Conservation (phyloP, 208 protist species). For the Histomonas meleagridis region DNA sequence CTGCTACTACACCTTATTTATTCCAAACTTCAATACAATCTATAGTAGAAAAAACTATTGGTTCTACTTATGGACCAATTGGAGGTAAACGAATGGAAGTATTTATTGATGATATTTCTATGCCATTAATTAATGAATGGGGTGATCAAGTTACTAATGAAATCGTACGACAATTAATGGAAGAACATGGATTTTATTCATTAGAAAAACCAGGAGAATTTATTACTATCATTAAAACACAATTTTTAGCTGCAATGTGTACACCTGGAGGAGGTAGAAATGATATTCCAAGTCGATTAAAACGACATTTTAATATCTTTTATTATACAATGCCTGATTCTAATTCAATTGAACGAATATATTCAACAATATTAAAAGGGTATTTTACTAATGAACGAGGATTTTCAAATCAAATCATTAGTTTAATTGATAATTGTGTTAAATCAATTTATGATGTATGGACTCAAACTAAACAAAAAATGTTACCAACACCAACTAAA, state of each 20-base stretch:
- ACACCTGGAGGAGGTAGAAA: slow-evolving; percentile 89
- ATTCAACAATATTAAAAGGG: slow-evolving; percentile 51
- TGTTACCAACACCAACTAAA: slow-evolving; percentile 86
- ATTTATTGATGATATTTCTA: slow-evolving; percentile 69
- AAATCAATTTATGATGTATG: slow-evolving; percentile 55
- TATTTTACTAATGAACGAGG: slow-evolving; percentile 44
- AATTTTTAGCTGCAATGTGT: slow-evolving; percentile 84
- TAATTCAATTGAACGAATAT: slow-evolving; percentile 76
- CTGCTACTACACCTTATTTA: slow-evolving; percentile 59
- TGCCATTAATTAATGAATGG: slow-evolving; percentile 64
- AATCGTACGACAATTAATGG: slow-evolving; percentile 67
- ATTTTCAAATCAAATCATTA: slow-evolving; percentile 39
- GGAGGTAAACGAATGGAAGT: slow-evolving; percentile 55
- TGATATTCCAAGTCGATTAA: slow-evolving; percentile 88
- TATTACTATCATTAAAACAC: slow-evolving; percentile 75
- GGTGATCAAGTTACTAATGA: slow-evolving; percentile 67
- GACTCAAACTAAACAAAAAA: slow-evolving; percentile 57
- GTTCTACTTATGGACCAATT: slow-evolving; percentile 58
- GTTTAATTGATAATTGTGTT: slow-evolving; percentile 42
- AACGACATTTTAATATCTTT: slow-evolving; percentile 79
- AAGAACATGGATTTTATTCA: slow-evolving; percentile 62
- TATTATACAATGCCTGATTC: slow-evolving; percentile 82
- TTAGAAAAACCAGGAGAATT: slow-evolving; percentile 71
- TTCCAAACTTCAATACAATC: slow-evolving; percentile 61
- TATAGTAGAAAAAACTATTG: slow-evolving; percentile 60